Evolutionary conservation across 805 yeast species (phyloP), one percentile per base, ranked within the genome.

Genomic region (Nematodospora valgi): DNA sequence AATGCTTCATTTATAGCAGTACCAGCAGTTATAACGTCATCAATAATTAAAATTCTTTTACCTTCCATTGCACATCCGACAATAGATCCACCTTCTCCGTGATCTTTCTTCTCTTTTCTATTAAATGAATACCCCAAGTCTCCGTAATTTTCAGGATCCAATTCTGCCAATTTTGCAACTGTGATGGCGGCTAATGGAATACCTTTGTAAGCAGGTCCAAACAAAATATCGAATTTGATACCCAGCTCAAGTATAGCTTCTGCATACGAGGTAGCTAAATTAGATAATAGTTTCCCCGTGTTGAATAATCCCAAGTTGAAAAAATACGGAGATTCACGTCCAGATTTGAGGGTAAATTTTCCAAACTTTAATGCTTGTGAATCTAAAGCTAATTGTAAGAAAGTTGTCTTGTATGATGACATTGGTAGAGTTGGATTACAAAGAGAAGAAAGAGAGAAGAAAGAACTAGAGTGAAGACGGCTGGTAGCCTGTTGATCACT

Each of bases 141-240:
- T 34, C 76, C 78, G 54, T 78, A 88, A 53, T 82, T 80, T 38
- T 75, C 77, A n/a, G 87, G 86, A 40, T 86, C 93, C 47, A 88
- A 70, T 64, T 93, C 98, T 23, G 91, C 93, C 41, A 93, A 72
- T 61, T 93, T 91, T 39, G 93, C 91, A 40, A 85, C 87, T 11
- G 96, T 87, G 43, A 91, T 75, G 4, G 98, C 95, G 35, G 95
- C 95, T 38, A 91, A 72, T 15, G 98, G 95, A 49, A 91, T 91
- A 13, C 98, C 98, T 66, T 93, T 93, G 65, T 91, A 91, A 19
- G 98, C 98, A 8, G 98, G 98, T 6, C 98, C 98, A 54, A 91
- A 91, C 37, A 91, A 67, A 27, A 93, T 80, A 52, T 91, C 98
- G 50, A 91, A 89, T 56, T 88, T 82, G 33, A 91, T 54, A 5